Evolutionary conservation across 1,139 yeast species (phyloP), one percentile per base, ranked within the genome.

Genomic region (Taiozyma sp.): DNA sequence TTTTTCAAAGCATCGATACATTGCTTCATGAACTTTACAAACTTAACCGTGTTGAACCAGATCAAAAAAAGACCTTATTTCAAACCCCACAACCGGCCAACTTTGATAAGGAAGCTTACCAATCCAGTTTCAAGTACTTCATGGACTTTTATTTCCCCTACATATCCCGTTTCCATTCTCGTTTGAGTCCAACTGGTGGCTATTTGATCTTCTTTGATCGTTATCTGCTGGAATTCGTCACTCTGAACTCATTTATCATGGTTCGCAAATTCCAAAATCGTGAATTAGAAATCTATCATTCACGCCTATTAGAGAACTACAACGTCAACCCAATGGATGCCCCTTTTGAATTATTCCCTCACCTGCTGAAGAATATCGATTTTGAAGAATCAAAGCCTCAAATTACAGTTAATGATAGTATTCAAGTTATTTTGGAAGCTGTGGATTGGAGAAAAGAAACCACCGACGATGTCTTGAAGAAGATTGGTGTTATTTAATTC

Each of bases 381-480:
- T 38, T 38, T 36, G 22, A 36, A 19, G 14, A 38, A 19, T 12
- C 28, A 13, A 8, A 40, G 19, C 12, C 6, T 5, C 29, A 12
- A 14, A 13, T 43, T 28, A 36, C 38, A 44, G 30, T 22, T 9
- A 45, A 40, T 28, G 50, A 57, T 50, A 65, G 59, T 32, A 64
- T 64, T 13, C 65, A 61, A 39, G 51, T 57, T 8, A 64, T 65
- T 30, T 48, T 65, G 40, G 65, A 65, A 38, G 57, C 52, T 47
- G 66, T 66, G 12, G 68, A 66, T 51, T 65, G 67, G 69, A 60
- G 57, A 36, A 64, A 51, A 28, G 68, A 65, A 40, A 55, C 61
- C 8, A 60, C 68, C 0, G 68, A 65, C 49, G 68, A 65, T 44
- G 69, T 65, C 4, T 48, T 65, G 49, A 64, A 61, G 48, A 65